Conservation (phyloP, 108 stramenopile species). For the Pseudonitzschia multiseries region DNA sequence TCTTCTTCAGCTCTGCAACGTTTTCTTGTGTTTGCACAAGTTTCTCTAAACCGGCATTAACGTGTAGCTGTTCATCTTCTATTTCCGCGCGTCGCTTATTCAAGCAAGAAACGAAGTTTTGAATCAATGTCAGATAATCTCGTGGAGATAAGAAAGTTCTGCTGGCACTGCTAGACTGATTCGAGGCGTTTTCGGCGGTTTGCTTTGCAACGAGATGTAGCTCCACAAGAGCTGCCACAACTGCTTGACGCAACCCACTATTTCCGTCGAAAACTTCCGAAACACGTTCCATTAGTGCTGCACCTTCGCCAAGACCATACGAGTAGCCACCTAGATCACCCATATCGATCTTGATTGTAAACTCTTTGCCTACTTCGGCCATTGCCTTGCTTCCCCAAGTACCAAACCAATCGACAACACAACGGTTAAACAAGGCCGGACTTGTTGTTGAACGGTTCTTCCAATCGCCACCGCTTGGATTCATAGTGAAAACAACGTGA, state of each 20-base stretch:
- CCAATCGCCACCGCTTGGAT: constrained; percentile 93
- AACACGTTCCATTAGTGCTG: constrained; percentile 65
- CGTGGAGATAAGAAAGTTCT: constrained; percentile 92
- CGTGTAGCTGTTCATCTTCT: constrained; percentile 95
- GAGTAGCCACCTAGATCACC: constrained; percentile 79
- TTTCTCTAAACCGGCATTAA: constrained; percentile 95
- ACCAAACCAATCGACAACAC: constrained; percentile 99
- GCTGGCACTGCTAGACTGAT: constrained; percentile 53
- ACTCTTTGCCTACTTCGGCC: constrained; percentile 85
- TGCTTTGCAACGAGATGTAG: constrained; percentile 81
- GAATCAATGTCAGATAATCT: constrained; percentile 94
- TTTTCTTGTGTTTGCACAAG: constrained; percentile 90
- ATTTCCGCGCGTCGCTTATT: constrained; percentile 73
- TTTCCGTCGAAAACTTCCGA: constrained; percentile 67
- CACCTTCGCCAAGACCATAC: constrained; percentile 82
- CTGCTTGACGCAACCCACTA: constrained; percentile 81
- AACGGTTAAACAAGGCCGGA: constrained; percentile 99
- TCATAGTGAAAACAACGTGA: constrained; percentile 99
- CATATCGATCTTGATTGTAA: constrained; percentile 78
- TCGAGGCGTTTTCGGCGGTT: constrained; percentile 57
- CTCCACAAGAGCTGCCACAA: constrained; percentile 92
- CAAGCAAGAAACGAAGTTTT: constrained; percentile 87
- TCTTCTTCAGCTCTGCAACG: constrained; percentile 88
- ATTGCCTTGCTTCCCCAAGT: constrained; percentile 94
- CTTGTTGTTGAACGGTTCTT: constrained; percentile 95